Conservation (phyloP, 345 rosid genomes). For the Hibiscus trionum region DNA sequence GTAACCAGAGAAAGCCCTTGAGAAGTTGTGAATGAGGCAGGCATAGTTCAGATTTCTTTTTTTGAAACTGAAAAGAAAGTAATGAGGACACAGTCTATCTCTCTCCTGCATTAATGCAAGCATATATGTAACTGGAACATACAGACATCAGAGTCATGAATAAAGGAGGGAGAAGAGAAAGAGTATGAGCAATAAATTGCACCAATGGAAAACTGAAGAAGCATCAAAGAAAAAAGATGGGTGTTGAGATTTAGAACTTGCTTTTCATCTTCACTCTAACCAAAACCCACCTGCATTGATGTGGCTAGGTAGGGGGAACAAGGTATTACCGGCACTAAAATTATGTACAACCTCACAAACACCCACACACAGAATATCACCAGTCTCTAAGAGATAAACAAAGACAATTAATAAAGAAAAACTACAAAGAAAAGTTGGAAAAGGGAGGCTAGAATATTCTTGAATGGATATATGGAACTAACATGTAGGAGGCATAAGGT, state of each 20-base stretch:
- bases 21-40: slow-evolving; percentile 22
- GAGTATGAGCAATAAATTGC: slow-evolving; percentile 24
- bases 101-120: slow-evolving; percentile 29
- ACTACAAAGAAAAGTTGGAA: neutral
- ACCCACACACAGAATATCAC: slow-evolving; percentile 1
- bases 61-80: slow-evolving; percentile 15
- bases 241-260: slow-evolving; percentile 20
- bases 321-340: slow-evolving; percentile 18
- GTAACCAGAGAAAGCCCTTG: slow-evolving; percentile 37
- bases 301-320: slow-evolving; percentile 9
- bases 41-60: slow-evolving; percentile 11
- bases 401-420: neutral
- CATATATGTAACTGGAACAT: slow-evolving; percentile 19
- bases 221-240: slow-evolving; percentile 11
- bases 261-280: slow-evolving; percentile 24
- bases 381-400: neutral
- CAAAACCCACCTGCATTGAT: slow-evolving; percentile 39
- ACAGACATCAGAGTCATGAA: slow-evolving; percentile 26
- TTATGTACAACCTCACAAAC: slow-evolving; percentile 36
- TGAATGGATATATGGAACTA: slow-evolving; percentile 15
- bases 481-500: slow-evolving; percentile 69
- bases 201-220: slow-evolving; percentile 22
- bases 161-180: slow-evolving; percentile 2
- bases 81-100: slow-evolving; percentile 13
- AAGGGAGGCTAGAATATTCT: slow-evolving; percentile 2